These are phyloP conservation scores for Danielozyma ontarioensis DNA, from an alignment of 805 yeast genomes.

Conservation along the genomic window DNA sequence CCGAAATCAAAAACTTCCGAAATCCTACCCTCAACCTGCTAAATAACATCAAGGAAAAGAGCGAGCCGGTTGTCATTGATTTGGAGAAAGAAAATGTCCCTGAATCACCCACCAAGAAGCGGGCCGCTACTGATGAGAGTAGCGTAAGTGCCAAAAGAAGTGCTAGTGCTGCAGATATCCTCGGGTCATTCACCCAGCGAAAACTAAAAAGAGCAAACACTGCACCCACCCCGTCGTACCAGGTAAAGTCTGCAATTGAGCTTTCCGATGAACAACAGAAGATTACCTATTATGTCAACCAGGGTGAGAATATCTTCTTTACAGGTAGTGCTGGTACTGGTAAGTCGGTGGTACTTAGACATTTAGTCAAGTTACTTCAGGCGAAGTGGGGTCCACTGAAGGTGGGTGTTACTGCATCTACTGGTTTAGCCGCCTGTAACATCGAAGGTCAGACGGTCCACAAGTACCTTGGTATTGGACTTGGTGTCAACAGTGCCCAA, in stretches of 20 bases:
- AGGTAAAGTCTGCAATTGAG: constrained; percentile 11
- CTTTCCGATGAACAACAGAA: constrained; percentile 34
- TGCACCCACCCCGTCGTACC: background rate
- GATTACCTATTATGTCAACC: constrained; percentile 45
- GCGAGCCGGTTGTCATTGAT: constrained; percentile 2
- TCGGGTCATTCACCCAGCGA: constrained; percentile 4
- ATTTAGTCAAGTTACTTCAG: constrained; percentile 45
- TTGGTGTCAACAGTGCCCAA: constrained; percentile 53
- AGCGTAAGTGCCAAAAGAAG: constrained; percentile 12
- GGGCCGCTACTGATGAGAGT: constrained; percentile 1
- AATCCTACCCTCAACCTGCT: constrained; percentile 24
- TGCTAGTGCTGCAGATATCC: constrained; percentile 2
- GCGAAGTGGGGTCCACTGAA: constrained; percentile 34
- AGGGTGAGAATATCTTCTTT: constrained; percentile 55
- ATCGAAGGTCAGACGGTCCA: constrained; percentile 90
- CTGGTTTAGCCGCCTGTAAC: constrained; percentile 93
- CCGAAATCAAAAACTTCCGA: constrained; percentile 33
- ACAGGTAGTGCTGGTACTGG: constrained; percentile 91
- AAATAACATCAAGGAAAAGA: constrained; percentile 1
- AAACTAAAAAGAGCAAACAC: background rate
- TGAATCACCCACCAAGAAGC: background rate
- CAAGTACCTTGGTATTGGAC: constrained; percentile 79
- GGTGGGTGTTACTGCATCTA: constrained; percentile 90
- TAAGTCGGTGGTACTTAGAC: constrained; percentile 63
- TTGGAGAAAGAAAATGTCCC: constrained; percentile 3